phyloP scores from a whole-genome alignment of 176 grass and related monocot genomes.

The Oryza nivara region DNA sequence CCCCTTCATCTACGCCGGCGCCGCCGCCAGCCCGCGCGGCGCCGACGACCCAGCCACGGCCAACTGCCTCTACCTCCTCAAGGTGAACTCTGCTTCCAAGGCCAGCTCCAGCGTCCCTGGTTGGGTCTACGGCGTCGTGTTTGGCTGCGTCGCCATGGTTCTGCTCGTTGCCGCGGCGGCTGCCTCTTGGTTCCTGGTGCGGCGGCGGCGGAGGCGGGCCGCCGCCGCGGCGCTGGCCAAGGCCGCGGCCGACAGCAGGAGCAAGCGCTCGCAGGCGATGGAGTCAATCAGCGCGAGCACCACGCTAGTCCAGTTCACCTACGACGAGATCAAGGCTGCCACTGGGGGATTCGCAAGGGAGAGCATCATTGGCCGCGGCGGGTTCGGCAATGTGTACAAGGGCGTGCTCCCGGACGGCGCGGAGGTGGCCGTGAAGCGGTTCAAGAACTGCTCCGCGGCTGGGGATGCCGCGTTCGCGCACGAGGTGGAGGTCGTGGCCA shows the following conservation, averaged over 20 bases:
- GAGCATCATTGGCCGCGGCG: slow-evolving; percentile 76
- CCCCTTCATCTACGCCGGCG: slow-evolving; percentile 76
- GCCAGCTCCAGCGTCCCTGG: neutral
- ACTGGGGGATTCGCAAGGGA: slow-evolving; percentile 60
- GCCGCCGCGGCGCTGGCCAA: neutral
- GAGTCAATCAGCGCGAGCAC: slow-evolving; percentile 90
- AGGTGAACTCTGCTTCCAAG: slow-evolving; percentile 14
- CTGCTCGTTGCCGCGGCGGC: slow-evolving; percentile 19
- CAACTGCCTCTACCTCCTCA: slow-evolving; percentile 71
- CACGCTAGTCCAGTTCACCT: slow-evolving; percentile 78
- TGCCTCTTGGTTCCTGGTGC: slow-evolving; percentile 35
- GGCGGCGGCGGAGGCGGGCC: slow-evolving; percentile 4
- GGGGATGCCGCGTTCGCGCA: slow-evolving; percentile 79
- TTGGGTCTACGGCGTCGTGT: slow-evolving; percentile 61
- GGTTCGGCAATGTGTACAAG: slow-evolving; percentile 89
- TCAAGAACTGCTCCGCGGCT: slow-evolving; percentile 86
- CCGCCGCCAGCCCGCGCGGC: slow-evolving; percentile 50
- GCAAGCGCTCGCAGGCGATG: slow-evolving; percentile 62
- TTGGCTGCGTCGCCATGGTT: slow-evolving; percentile 40
- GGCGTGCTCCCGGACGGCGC: slow-evolving; percentile 61
- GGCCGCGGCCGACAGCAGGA: slow-evolving; percentile 34
- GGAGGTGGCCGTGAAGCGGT: slow-evolving; percentile 78
- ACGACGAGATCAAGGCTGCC: slow-evolving; percentile 79
- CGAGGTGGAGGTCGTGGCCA: slow-evolving; percentile 96
- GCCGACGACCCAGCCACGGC: slow-evolving; percentile 55